Percentiles rank a stretch among this genome's conserved stretches.
Conservation (phyloP, 768 basidiomycete species). For the Termitomyces sp. region DNA sequence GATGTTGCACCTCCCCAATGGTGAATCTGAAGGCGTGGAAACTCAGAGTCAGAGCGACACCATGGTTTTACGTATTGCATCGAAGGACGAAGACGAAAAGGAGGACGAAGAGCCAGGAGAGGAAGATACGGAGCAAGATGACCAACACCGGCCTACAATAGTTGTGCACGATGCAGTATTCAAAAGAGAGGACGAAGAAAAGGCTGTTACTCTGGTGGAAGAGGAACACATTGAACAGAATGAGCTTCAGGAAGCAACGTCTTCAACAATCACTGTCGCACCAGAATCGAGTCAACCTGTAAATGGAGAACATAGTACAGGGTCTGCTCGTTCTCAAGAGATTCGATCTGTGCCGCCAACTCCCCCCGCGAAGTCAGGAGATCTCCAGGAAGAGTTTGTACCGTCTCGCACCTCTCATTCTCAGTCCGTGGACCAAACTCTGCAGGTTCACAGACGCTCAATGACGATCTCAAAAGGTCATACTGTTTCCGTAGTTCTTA, state of each 20-base stretch:
- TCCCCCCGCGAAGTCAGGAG: conserved; percentile 11
- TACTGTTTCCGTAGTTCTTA: conserved; percentile 75
- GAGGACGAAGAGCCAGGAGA: not conserved
- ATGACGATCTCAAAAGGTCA: conserved; percentile 65
- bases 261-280: not conserved
- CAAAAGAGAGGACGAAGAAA: not conserved
- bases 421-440: conserved; percentile 1
- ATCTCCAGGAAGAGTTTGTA: not conserved
- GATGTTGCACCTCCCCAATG: not conserved
- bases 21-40: not conserved
- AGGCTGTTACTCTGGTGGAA: not conserved
- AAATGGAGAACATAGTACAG: not conserved
- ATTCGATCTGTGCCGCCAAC: conserved; percentile 7
- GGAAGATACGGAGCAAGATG: not conserved
- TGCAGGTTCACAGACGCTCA: conserved; percentile 44
- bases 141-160: not conserved
- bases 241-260: not conserved
- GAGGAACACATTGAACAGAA: not conserved
- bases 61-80: not conserved
- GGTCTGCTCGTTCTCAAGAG: not conserved
- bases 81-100: not conserved
- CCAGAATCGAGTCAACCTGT: not conserved
- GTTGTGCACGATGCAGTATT: not conserved
- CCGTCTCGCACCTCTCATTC: not conserved
- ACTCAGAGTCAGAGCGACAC: not conserved